These are phyloP conservation scores for Ascochyta lentis DNA, from an alignment of 2,329 filamentous ascomycete species.

Conservation along the genomic window DNA sequence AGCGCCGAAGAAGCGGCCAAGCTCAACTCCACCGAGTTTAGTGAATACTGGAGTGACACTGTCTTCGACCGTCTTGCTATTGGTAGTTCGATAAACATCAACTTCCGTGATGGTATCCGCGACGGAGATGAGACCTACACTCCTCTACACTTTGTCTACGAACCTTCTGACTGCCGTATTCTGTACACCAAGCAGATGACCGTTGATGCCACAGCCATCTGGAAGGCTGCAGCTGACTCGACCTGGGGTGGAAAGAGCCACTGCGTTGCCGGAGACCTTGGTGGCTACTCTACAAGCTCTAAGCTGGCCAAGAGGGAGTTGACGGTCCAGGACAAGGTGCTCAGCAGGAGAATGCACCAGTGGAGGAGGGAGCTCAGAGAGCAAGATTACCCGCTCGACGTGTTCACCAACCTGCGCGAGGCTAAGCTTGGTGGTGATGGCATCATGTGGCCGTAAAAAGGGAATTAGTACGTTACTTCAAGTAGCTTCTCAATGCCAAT, in stretches of 20 bases:
- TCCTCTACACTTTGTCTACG: slow-evolving; percentile 68
- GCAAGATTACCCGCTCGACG: slow-evolving; percentile 45
- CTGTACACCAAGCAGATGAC: slow-evolving; percentile 66
- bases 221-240: slow-evolving; percentile 55
- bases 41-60: slow-evolving; percentile 39
- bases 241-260: slow-evolving; percentile 41
- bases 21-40: slow-evolving; percentile 41
- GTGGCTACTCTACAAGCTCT: slow-evolving; percentile 22
- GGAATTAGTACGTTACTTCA: not conserved
- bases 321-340: slow-evolving; percentile 29
- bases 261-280: slow-evolving; percentile 44
- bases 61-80: slow-evolving; percentile 41
- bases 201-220: slow-evolving; percentile 59
- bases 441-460: slow-evolving; percentile 36
- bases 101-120: slow-evolving; percentile 52
- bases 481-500: not conserved
- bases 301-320: slow-evolving; percentile 34
- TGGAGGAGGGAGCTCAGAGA: slow-evolving; percentile 39
- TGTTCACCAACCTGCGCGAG: slow-evolving; percentile 41
- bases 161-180: slow-evolving; percentile 67
- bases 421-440: slow-evolving; percentile 27
- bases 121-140: slow-evolving; percentile 50
- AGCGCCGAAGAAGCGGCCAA: slow-evolving; percentile 34
- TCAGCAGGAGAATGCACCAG: slow-evolving; percentile 36
- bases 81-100: slow-evolving; percentile 40